These are phyloP conservation scores for Fibroporia radiculosa DNA, from an alignment of 768 basidiomycete genomes.

Conservation along the genomic window DNA sequence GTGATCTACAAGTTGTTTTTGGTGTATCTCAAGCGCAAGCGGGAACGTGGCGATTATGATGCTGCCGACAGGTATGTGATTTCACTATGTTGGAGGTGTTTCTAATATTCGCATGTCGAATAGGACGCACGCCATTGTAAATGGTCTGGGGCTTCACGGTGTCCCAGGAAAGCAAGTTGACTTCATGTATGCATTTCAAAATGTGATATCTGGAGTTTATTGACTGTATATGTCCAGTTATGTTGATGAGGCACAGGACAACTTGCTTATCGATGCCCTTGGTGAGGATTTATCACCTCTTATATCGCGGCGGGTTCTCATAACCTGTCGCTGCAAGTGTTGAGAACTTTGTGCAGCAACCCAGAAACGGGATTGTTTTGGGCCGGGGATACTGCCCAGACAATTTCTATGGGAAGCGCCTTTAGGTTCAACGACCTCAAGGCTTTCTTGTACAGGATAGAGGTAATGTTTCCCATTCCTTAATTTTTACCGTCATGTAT, in stretches of 20 bases:
- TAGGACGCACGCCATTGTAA: constrained; percentile 47
- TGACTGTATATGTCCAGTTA: constrained; percentile 37
- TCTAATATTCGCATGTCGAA: background rate
- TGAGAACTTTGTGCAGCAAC: constrained; percentile 2
- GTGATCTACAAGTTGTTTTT: constrained; percentile 47
- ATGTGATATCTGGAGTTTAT: background rate
- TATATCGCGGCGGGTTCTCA: no score
- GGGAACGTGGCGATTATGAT: constrained; percentile 39
- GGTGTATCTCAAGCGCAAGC: constrained; percentile 42
- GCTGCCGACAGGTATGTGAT: constrained; percentile 46
- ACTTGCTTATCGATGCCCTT: constrained; percentile 55
- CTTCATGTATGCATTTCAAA: constrained; percentile 38
- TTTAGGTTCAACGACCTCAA: constrained; percentile 69
- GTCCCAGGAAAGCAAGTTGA: constrained; percentile 41
- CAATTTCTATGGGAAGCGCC: constrained; percentile 64
- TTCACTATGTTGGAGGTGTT: background rate
- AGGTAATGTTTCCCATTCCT: constrained; percentile 25
- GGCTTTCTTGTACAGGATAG: constrained; percentile 54
- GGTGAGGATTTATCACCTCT: no score
- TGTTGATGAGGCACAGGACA: constrained; percentile 64
- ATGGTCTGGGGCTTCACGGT: constrained; percentile 20
- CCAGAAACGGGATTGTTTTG: constrained; percentile 4
- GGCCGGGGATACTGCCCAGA: constrained; percentile 67
- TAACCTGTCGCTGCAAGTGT: background rate
- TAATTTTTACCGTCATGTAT: background rate